A percentile compares a stretch with the other conserved stretches of the same genome.
phyloP scores from a whole-genome alignment of 257 asterid species.

The Nicotiana knightiana region DNA sequence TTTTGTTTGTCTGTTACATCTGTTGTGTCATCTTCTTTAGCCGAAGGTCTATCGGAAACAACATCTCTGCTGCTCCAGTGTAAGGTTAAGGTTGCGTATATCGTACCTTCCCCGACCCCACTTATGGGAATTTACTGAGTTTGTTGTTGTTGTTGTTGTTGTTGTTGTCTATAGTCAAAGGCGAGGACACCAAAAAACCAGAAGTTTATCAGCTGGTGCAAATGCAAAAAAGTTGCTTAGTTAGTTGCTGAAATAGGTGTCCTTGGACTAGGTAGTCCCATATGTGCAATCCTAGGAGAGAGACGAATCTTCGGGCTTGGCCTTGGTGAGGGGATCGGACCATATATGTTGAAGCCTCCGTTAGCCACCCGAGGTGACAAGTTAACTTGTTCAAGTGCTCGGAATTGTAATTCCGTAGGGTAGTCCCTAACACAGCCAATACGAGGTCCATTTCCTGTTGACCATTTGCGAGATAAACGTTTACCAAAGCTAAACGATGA shows the following conservation, averaged over 20 bases:
- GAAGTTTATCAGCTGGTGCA: slow-evolving; percentile 5
- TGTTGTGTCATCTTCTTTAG: too few relatives aligned
- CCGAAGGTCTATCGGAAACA: too few relatives aligned
- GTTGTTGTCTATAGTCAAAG: not conserved
- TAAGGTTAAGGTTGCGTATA: too few relatives aligned
- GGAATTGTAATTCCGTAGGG: slow-evolving; percentile 68
- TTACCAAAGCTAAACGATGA: slow-evolving; percentile 37
- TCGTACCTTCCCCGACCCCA: too few relatives aligned
- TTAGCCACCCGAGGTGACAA: slow-evolving; percentile 69
- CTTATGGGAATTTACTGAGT: too few relatives aligned
- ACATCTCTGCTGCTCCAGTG: too few relatives aligned
- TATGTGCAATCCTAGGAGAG: slow-evolving; percentile 77
- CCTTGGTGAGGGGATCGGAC: slow-evolving; percentile 95
- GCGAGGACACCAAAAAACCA: slow-evolving; percentile 5
- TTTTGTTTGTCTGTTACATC: slow-evolving; percentile 24
- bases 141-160: too few relatives aligned
- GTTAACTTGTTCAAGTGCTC: slow-evolving; percentile 88
- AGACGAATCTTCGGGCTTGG: slow-evolving; percentile 80
- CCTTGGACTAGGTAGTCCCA: slow-evolving; percentile 94
- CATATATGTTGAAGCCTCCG: slow-evolving; percentile 39
- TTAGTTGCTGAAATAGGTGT: slow-evolving; percentile 47
- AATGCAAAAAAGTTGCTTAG: slow-evolving; percentile 13
- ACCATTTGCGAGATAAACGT: slow-evolving; percentile 81
- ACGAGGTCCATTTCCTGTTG: slow-evolving; percentile 82
- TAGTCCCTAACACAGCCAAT: slow-evolving; percentile 89